Conservation (phyloP, 208 protist species). For the Acanthamoeba culbertsoni region DNA sequence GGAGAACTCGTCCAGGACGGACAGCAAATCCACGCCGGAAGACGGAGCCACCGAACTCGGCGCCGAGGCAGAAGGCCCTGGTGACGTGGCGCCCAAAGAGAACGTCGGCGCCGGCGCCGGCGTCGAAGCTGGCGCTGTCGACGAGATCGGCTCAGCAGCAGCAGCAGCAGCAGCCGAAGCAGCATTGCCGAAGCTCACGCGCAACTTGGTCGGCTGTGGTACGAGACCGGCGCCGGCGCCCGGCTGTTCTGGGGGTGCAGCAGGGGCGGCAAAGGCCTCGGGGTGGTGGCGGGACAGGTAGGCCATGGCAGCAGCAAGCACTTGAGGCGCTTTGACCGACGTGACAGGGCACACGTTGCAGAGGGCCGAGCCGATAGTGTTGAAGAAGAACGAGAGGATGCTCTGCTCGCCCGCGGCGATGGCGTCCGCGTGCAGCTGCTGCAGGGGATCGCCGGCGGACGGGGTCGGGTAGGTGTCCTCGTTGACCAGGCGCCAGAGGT, state of each 20-base stretch:
- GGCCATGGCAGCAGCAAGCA: not conserved
- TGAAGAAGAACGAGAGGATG: slow-evolving; percentile 44
- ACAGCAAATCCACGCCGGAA: not conserved
- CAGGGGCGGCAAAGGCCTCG: not conserved
- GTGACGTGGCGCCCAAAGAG: not conserved
- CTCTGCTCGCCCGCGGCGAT: not conserved
- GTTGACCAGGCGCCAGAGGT: not conserved
- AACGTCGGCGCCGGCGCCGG: not conserved
- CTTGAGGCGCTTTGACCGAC: not conserved
- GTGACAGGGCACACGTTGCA: slow-evolving; percentile 20
- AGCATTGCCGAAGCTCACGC: not conserved
- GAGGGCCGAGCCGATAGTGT: not conserved
- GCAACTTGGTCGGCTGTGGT: not conserved
- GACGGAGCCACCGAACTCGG: not conserved
- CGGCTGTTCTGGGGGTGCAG: not conserved
- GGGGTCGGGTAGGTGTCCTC: not conserved
- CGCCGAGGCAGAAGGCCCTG: not conserved
- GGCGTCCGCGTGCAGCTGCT: not conserved
- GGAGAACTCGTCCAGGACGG: not conserved
- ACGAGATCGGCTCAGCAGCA: not conserved
- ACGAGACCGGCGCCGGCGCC: not conserved
- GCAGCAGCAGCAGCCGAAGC: not conserved
- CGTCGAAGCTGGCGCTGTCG: not conserved
- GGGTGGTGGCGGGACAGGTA: not conserved
- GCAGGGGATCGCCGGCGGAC: not conserved